phyloP scores from a whole-genome alignment of 495 filamentous ascomycete species.

The Neurospora sp. region DNA sequence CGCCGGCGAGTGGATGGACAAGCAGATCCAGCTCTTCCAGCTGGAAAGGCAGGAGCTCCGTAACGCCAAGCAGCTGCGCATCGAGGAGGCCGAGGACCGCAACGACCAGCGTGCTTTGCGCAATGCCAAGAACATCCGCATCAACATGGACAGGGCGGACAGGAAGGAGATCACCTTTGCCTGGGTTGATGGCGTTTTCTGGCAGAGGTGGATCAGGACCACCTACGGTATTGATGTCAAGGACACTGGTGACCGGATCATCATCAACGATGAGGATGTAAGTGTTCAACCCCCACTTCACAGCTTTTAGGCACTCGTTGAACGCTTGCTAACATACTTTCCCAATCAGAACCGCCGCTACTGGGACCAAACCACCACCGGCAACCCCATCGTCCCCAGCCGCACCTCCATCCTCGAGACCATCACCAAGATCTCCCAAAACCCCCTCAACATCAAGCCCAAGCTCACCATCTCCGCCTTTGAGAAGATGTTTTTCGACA shows the following conservation, averaged over 20 bases:
- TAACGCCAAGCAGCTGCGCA: constrained; percentile 86
- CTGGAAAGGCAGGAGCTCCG: constrained; percentile 85
- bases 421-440: constrained; percentile 59
- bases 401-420: constrained; percentile 94
- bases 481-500: constrained; percentile 69
- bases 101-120: constrained; percentile 80
- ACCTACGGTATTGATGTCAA: constrained; percentile 84
- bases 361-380: constrained; percentile 88
- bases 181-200: constrained; percentile 97
- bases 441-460: constrained; percentile 70
- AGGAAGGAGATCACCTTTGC: constrained; percentile 89
- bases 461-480: constrained; percentile 77
- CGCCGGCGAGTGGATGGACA: constrained; percentile 95
- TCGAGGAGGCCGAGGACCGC: constrained; percentile 92
- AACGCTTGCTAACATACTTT: neutral
- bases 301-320: neutral
- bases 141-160: constrained; percentile 77
- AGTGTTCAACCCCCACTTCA: constrained; percentile 28
- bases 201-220: constrained; percentile 91
- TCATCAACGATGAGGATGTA: constrained; percentile 97
- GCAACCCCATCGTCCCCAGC: constrained; percentile 76
- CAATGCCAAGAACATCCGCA: constrained; percentile 81
- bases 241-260: constrained; percentile 71
- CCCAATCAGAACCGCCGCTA: constrained; percentile 67
- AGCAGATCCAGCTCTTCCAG: constrained; percentile 79